Conservation (phyloP, 768 basidiomycete genomes). For the Crucibulum laeve region DNA sequence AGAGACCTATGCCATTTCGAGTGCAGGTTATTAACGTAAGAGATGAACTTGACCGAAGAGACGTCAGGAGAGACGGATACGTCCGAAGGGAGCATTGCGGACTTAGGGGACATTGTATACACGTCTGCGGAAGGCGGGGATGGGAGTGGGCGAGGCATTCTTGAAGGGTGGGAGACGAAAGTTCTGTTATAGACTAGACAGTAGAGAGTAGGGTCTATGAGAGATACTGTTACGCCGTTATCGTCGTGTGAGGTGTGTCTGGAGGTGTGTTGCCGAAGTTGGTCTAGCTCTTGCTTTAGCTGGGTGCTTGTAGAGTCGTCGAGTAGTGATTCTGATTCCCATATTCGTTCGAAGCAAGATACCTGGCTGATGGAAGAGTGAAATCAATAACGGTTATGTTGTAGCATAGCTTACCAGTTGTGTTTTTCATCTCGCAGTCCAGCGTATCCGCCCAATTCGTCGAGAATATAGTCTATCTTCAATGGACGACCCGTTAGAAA, state of each 20-base stretch:
- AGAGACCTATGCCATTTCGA: conserved; percentile 21
- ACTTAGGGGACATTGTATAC: conserved; percentile 35
- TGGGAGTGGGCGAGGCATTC: conserved; percentile 18
- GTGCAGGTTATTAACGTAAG: conserved; percentile 54
- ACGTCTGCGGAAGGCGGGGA: conserved; percentile 24
- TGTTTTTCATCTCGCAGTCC: conserved; percentile 30
- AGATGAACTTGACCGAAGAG: conserved; percentile 25
- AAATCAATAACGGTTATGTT: neutral
- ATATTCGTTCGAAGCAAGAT: conserved; percentile 55
- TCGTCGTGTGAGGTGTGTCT: neutral
- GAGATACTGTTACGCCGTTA: conserved; percentile 16
- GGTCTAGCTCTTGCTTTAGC: conserved; percentile 18
- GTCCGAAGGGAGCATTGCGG: conserved; percentile 41
- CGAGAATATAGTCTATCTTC: conserved; percentile 43
- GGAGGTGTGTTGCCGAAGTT: conserved; percentile 11
- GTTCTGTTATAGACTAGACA: conserved; percentile 37
- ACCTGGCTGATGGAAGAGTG: conserved; percentile 33
- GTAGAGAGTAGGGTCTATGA: conserved; percentile 38
- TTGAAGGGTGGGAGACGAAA: conserved; percentile 23
- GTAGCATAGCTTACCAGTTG: conserved; percentile 26
- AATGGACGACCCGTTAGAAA: neutral
- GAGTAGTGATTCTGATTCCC: conserved; percentile 34
- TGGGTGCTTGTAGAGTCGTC: conserved; percentile 4
- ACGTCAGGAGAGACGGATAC: conserved; percentile 28
- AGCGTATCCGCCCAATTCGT: conserved; percentile 44